Conservation (phyloP, 2,329 filamentous ascomycete genomes). For the Sclerotinia minor region DNA sequence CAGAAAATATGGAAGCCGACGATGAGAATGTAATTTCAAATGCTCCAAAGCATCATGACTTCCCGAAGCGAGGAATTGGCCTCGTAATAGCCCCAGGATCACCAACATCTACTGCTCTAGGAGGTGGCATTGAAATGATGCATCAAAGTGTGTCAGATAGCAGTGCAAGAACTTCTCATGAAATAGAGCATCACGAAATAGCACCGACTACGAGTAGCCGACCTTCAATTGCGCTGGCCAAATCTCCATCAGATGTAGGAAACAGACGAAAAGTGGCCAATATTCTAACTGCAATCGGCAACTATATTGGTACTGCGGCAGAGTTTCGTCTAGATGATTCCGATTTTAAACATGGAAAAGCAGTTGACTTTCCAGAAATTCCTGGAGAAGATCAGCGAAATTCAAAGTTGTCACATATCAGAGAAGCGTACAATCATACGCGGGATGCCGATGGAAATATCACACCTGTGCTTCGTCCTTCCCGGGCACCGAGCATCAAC, state of each 20-base stretch:
- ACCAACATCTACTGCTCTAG: conserved; percentile 12
- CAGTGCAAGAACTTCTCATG: conserved; percentile 16
- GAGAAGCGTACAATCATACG: conserved; percentile 45
- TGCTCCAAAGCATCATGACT: conserved; percentile 20
- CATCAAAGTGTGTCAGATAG: conserved; percentile 25
- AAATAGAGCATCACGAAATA: conserved; percentile 21
- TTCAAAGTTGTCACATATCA: conserved; percentile 43
- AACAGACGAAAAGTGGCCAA: conserved; percentile 48
- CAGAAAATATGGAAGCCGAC: conserved; percentile 26
- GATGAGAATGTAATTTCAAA: conserved; percentile 19
- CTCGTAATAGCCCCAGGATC: conserved; percentile 15
- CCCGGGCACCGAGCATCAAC: conserved; percentile 46
- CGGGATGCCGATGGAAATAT: conserved; percentile 42
- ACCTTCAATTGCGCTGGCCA: background rate
- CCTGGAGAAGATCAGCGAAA: conserved; percentile 56
- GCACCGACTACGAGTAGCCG: background rate
- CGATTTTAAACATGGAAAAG: conserved; percentile 49
- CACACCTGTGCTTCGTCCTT: conserved; percentile 39
- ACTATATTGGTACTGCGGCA: conserved; percentile 50
- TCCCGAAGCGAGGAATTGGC: conserved; percentile 10
- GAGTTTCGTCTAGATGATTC: conserved; percentile 51
- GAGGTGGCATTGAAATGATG: conserved; percentile 13
- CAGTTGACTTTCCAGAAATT: conserved; percentile 54
- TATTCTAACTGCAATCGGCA: conserved; percentile 46
- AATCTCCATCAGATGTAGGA: conserved; percentile 29